phyloP scores from a whole-genome alignment of 371 early-diverging fungal species.

The Haplosporangium sp. region DNA sequence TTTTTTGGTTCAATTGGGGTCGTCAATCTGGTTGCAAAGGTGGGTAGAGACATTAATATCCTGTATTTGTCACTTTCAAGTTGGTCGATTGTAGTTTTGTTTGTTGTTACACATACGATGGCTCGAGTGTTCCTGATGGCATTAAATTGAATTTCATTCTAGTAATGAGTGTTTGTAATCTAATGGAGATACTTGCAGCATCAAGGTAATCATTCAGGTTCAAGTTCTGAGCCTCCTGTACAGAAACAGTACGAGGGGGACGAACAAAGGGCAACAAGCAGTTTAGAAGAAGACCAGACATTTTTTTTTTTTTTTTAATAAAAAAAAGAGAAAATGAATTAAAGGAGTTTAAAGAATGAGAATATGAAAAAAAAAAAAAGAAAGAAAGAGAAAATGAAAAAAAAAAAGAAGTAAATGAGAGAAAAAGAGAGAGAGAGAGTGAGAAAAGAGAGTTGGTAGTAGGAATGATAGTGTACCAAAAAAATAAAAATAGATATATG shows the following conservation, averaged over 20 bases:
- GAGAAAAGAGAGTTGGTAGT: neutral
- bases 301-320: conserved; percentile 1
- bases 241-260: conserved; percentile 47
- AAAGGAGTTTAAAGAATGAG: too few species aligned
- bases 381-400: neutral
- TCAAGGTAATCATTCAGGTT: conserved; percentile 43
- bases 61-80: too few species aligned
- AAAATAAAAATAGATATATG: neutral
- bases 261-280: conserved; percentile 54
- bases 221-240: conserved; percentile 46
- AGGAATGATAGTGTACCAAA: neutral
- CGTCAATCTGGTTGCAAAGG: too few species aligned
- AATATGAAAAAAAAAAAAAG: too few species aligned
- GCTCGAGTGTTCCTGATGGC: too few species aligned
- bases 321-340: neutral
- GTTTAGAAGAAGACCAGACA: conserved; percentile 56
- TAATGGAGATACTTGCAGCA: conserved; percentile 35
- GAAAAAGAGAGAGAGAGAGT: too few species aligned
- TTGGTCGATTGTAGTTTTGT: too few species aligned
- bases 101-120: too few species aligned
- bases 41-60: too few species aligned
- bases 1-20: neutral
- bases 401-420: too few species aligned
- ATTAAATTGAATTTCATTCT: too few species aligned
- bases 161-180: too few species aligned